Evolutionary conservation across 2,329 filamentous ascomycete genomes (phyloP).

Genomic region (Fusarium annulatum): DNA sequence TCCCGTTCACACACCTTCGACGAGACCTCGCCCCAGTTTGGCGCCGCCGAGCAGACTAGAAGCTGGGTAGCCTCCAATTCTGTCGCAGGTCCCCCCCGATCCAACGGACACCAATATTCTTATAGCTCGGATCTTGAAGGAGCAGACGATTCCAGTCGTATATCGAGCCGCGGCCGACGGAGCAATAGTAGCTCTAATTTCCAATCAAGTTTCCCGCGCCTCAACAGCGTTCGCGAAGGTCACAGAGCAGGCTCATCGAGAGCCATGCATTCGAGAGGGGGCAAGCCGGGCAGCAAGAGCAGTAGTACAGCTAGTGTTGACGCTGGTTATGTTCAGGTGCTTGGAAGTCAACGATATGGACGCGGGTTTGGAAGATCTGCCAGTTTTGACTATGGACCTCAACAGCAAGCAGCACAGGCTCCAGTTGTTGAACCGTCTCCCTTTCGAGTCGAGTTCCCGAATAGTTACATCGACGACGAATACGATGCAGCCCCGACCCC

Average conservation of each 20-base stretch:
- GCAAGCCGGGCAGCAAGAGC: conserved; percentile 76
- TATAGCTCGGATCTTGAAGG: conserved; percentile 71
- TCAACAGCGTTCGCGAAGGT: conserved; percentile 71
- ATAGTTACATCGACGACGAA: conserved; percentile 63
- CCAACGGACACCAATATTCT: conserved; percentile 57
- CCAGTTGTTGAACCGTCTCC: conserved; percentile 44
- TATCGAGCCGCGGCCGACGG: conserved; percentile 71
- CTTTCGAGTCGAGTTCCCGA: conserved; percentile 63
- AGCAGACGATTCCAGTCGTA: conserved; percentile 64
- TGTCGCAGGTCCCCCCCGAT: conserved; percentile 36
- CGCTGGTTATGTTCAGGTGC: conserved; percentile 67
- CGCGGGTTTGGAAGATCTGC: conserved; percentile 70
- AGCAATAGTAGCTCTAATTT: conserved; percentile 86
- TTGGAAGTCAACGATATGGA: conserved; percentile 69
- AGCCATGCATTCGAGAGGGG: conserved; percentile 61
- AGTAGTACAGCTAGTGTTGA: conserved; percentile 77
- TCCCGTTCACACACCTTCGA: conserved; percentile 45
- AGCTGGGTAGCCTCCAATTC: conserved; percentile 47
- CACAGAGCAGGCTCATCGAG: conserved; percentile 54
- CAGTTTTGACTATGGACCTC: conserved; percentile 77
- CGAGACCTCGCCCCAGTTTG: conserved; percentile 41
- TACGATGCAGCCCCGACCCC: conserved; percentile 89
- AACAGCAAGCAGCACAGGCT: conserved; percentile 47
- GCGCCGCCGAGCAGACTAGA: conserved; percentile 49
- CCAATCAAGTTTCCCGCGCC: conserved; percentile 66